Conservation (phyloP, 2,329 filamentous ascomycete genomes). For the Aspergillus candidus region DNA sequence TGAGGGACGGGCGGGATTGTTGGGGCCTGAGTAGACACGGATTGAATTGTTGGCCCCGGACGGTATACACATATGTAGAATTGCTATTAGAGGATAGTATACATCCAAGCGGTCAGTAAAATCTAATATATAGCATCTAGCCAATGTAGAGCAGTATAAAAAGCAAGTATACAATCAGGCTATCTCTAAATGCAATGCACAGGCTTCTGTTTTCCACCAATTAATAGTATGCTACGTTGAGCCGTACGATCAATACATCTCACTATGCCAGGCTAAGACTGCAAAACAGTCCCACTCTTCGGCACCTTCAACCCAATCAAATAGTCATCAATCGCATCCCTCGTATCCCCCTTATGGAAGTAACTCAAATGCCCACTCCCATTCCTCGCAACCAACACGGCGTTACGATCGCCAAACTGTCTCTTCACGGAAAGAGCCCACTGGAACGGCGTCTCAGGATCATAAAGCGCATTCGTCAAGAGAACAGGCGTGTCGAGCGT, state of each 20-base stretch:
- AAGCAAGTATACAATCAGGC: too few relatives aligned
- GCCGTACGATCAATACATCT: not conserved
- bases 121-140: too few relatives aligned
- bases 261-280: not conserved
- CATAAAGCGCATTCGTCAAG: constrained; percentile 35
- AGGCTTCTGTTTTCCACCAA: too few relatives aligned
- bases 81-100: too few relatives aligned
- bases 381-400: constrained; percentile 35
- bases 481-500: constrained; percentile 26
- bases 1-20: too few relatives aligned
- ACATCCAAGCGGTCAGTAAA: too few relatives aligned
- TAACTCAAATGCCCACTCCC: constrained; percentile 18
- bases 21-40: too few relatives aligned
- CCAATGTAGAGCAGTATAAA: too few relatives aligned
- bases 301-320: constrained; percentile 3
- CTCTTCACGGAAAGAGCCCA: constrained; percentile 34
- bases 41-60: too few relatives aligned
- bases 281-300: not conserved
- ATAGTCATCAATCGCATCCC: constrained; percentile 1
- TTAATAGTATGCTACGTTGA: too few relatives aligned
- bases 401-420: constrained; percentile 23
- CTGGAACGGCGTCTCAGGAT: constrained; percentile 37
- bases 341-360: not conserved
- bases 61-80: too few relatives aligned
- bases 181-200: too few relatives aligned